Evolutionary conservation across 108 stramenopile species (phyloP).

Genomic region (Fragilaria radians): DNA sequence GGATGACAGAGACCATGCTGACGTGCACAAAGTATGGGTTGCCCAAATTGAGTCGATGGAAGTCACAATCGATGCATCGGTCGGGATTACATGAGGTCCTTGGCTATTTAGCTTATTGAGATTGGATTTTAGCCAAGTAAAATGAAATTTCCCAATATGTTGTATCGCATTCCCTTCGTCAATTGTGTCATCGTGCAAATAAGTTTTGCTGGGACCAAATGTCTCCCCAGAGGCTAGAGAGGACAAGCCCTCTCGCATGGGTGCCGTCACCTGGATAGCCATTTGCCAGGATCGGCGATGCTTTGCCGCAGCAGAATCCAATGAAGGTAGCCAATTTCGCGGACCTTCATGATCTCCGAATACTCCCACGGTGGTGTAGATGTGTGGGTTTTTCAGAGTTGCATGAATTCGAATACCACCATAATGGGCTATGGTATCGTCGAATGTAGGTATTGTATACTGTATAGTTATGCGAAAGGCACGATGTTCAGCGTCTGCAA

Average conservation of each 20-base stretch:
- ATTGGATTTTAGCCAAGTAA: background rate
- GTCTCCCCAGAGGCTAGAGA: constrained; percentile 67
- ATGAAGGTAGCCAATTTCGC: constrained; percentile 71
- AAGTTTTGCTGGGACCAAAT: constrained; percentile 46
- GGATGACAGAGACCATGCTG: constrained; percentile 69
- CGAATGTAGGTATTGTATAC: constrained; percentile 28
- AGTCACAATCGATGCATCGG: constrained; percentile 13
- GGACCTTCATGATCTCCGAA: constrained; percentile 81
- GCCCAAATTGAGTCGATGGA: constrained; percentile 36
- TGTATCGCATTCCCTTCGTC: background rate
- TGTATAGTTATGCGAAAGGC: constrained; percentile 28
- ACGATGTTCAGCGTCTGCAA: constrained; percentile 12
- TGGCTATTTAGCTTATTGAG: constrained; percentile 9
- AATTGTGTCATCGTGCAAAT: constrained; percentile 29
- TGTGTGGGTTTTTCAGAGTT: constrained; percentile 45
- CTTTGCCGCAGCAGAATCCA: constrained; percentile 63
- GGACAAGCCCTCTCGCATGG: constrained; percentile 46
- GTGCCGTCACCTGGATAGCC: constrained; percentile 54
- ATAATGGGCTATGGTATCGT: constrained; percentile 12
- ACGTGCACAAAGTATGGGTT: constrained; percentile 57
- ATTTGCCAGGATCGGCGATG: constrained; percentile 70
- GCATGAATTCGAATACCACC: constrained; percentile 42
- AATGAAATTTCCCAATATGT: constrained; percentile 3
- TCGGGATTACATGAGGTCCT: constrained; percentile 54
- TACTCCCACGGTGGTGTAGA: constrained; percentile 68